These are phyloP conservation scores for Kodamaea nitidulidarum DNA, from an alignment of 805 yeast genomes.

Conservation along the genomic window DNA sequence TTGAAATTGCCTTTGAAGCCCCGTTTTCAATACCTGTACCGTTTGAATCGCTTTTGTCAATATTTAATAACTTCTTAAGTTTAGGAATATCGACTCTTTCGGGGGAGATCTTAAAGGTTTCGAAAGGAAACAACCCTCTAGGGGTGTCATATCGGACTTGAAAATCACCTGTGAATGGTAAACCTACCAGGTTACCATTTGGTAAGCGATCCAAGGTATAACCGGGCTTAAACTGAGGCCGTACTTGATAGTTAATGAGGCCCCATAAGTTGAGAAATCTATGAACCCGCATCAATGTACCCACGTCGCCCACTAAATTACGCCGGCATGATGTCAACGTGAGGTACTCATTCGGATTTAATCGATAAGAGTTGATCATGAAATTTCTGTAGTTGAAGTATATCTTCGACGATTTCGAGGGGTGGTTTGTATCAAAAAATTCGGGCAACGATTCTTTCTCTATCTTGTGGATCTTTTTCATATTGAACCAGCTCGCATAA, in stretches of 20 bases:
- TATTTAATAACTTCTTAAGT: slow-evolving; percentile 26
- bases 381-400: slow-evolving; percentile 83
- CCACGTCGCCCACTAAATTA: slow-evolving; percentile 87
- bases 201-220: slow-evolving; percentile 50
- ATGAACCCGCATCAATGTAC: slow-evolving; percentile 80
- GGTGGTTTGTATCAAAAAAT: slow-evolving; percentile 69
- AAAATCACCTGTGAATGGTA: slow-evolving; percentile 74
- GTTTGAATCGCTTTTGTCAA: slow-evolving; percentile 4
- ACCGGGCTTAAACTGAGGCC: slow-evolving; percentile 68
- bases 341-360: slow-evolving; percentile 85
- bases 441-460: slow-evolving; percentile 86
- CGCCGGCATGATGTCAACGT: slow-evolving; percentile 90
- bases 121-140: slow-evolving; percentile 87
- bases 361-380: slow-evolving; percentile 80
- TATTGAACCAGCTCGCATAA: slow-evolving; percentile 80
- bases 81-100: slow-evolving; percentile 43
- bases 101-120: slow-evolving; percentile 66
- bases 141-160: slow-evolving; percentile 83
- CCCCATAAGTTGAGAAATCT: slow-evolving; percentile 90
- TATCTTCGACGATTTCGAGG: slow-evolving; percentile 75
- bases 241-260: slow-evolving; percentile 85
- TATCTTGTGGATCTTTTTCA: slow-evolving; percentile 66
- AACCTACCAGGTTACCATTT: slow-evolving; percentile 42
- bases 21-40: slow-evolving; percentile 7
- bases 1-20: slow-evolving; percentile 4